Base-by-base conservation (phyloP, 331 rosid genomes). In the Dryas integrifolia region DNA sequence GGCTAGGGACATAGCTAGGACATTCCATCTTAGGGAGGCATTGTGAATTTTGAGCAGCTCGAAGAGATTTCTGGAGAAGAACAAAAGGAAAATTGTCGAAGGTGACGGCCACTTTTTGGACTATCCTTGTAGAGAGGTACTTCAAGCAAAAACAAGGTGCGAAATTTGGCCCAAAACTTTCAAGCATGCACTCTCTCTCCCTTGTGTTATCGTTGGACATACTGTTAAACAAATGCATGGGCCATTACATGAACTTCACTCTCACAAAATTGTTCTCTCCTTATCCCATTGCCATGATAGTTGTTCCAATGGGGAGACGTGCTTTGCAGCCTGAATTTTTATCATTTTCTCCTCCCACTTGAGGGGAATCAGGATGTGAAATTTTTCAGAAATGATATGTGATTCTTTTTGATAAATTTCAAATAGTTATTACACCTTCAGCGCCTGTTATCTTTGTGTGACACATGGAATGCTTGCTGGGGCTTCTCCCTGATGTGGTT, bases 1-100 rank as follows among this genome's bases (percentile, higher is more conserved):
- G 56, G 98, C 97, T 43, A 85, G 97, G 85, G 83, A 78, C 80
- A 75, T 92, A 73, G 89, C 82, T n/a, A 86, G 86, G 90, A 87
- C 87, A 71, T 92, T 92, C 80, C 86, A 85, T 76, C 93, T 92
- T 48, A 92, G 81, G 79, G 98, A 92, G 83, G 96, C 98, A 30
- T 81, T 92, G 80, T 92, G 84, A 89, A 72, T 43, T 55, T 8
- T 44, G 52, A 40, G 72, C 76, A 56, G 65, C 62, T 73, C 70
- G 46, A 73, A 73, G 58, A 51, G 10, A 30, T 8, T 21, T 63
- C 48, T 2, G 53, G 63, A 58, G 18, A 26, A 58, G 30, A 30
- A 30, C 44, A 21, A 18, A 35, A 5, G 53, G n/a, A 55, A 15
- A 18, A 3, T 2, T 2, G 16, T 67, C 14, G 38, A 70, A n/a